A percentile compares a stretch with the other conserved stretches of the same genome.
Conservation (phyloP, 176 grass and related monocot genomes). For the Carex cristatella region DNA sequence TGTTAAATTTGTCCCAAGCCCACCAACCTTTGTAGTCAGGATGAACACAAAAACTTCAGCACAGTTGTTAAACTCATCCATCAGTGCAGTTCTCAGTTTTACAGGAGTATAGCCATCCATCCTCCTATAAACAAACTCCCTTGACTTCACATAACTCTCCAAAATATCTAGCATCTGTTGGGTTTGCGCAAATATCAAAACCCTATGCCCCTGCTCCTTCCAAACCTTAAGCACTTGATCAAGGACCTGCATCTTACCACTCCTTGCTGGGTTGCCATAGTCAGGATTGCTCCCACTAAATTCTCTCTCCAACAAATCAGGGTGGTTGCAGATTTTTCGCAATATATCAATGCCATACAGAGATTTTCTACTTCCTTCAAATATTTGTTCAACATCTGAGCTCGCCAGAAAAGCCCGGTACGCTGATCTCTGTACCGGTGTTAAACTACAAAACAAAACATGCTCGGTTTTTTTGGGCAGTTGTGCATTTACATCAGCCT, state of each 20-base stretch:
- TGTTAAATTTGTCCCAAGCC: slow-evolving; percentile 84
- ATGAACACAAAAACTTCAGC: slow-evolving; percentile 80
- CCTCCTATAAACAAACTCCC: slow-evolving; percentile 64
- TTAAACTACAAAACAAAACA: slow-evolving; percentile 89
- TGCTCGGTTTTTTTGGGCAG: slow-evolving; percentile 94
- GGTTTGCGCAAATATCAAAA: slow-evolving; percentile 84
- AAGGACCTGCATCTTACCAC: slow-evolving; percentile 92
- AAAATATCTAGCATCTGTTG: slow-evolving; percentile 98
- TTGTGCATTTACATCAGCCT: slow-evolving; percentile 88
- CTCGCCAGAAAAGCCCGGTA: slow-evolving; percentile 90
- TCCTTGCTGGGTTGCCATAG: slow-evolving; percentile 75
- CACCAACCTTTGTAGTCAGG: slow-evolving; percentile 93
- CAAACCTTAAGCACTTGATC: slow-evolving; percentile 79
- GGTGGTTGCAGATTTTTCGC: slow-evolving; percentile 92
- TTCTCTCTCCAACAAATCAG: slow-evolving; percentile 94
- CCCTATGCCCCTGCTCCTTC: slow-evolving; percentile 84
- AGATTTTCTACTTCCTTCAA: slow-evolving; percentile 82
- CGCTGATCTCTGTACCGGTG: slow-evolving; percentile 50
- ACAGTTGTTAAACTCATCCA: slow-evolving; percentile 91
- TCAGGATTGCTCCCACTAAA: slow-evolving; percentile 64
- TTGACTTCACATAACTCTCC: slow-evolving; percentile 48
- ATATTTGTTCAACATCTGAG: slow-evolving; percentile 94
- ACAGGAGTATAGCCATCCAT: slow-evolving; percentile 93
- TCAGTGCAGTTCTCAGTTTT: slow-evolving; percentile 87
- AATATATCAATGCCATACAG: slow-evolving; percentile 88